Evolutionary conservation across 139 green algal genomes (phyloP), one percentile per base, ranked within the genome.

Genomic region (Parachlorella kessleri): DNA sequence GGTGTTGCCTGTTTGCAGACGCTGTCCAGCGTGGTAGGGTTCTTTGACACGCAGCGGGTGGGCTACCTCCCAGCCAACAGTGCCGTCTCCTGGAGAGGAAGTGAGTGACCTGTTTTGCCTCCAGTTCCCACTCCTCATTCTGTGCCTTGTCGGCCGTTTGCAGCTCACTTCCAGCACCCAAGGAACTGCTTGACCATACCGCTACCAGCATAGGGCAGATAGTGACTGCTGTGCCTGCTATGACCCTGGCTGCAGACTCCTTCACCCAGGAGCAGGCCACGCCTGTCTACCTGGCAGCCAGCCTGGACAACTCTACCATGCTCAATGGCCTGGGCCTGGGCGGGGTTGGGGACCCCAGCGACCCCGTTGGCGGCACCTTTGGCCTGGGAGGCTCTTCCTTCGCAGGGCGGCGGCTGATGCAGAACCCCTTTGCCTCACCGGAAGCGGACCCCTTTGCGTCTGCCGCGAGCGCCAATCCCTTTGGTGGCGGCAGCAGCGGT

Each of bases 21-120:
- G 24, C 39, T 89, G 6, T 59, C 67, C 42, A 33, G 75, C 6
- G 78, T 70, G 48, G 66, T 85, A 28, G 85, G 66, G 54, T 92
- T 88, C 80, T 77, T 82, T 55, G 71, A 90, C 66, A 80, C 87
- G 24, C 77, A 88, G 83, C 83, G 84, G 42, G 73, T 89, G n/a
- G 86, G 88, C 10, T 35, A 36, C 33, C 83, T 92, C 40, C 86
- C 88, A 0, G 48, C 63, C 21, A 66, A 77, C 81, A 86, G 80
- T 64, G 41, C 53, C 5, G 86, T 93, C 14, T 32, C 81, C 35
- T 94, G 84, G 85, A 92, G 71, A 40, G 32, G 55, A 35, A n/a
- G 37, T 38, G 37, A 35, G 68, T 33, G 21, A 32, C 41, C 30
- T 41, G 66, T 8, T 30, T 64, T 21, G 65, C 55, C 59, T 70